Percentiles rank a stretch among this genome's conserved stretches.
These are phyloP conservation scores for Pilatotrama ljubarskyi DNA, from an alignment of 768 basidiomycete species.

Conservation along the genomic window DNA sequence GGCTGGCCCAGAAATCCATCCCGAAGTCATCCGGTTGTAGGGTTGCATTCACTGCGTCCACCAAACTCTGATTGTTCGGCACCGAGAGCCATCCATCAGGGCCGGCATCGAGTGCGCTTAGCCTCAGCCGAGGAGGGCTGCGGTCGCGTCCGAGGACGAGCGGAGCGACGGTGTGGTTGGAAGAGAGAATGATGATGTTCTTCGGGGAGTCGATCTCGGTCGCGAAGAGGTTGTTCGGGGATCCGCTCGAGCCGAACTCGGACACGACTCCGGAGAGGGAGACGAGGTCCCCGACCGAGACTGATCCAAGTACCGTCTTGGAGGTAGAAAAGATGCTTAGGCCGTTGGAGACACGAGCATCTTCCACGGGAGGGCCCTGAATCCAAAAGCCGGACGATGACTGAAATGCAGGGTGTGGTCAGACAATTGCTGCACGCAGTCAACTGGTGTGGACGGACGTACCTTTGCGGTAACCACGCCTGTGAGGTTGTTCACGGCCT, in stretches of 20 bases:
- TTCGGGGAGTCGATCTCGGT: conserved; percentile 53
- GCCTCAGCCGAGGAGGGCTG: conserved; percentile 49
- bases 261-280: conserved; percentile 46
- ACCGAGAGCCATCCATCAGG: conserved; percentile 54
- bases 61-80: conserved; percentile 51
- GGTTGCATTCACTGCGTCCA: conserved; percentile 46
- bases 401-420: background rate
- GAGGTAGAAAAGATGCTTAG: conserved; percentile 50
- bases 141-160: conserved; percentile 48
- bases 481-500: conserved; percentile 28
- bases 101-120: conserved; percentile 53
- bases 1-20: conserved; percentile 64
- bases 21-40: conserved; percentile 52
- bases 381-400: conserved; percentile 50
- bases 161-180: conserved; percentile 48
- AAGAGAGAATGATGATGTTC: conserved; percentile 47
- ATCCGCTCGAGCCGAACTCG: conserved; percentile 47
- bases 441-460: background rate
- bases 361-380: conserved; percentile 38
- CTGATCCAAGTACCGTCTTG: conserved; percentile 35
- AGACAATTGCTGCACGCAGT: background rate
- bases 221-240: conserved; percentile 45
- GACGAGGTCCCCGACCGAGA: conserved; percentile 48
- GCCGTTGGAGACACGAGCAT: conserved; percentile 51
- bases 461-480: conserved; percentile 32